phyloP scores from a whole-genome alignment of 768 basidiomycete genomes.

The Tulasnella sp. region DNA sequence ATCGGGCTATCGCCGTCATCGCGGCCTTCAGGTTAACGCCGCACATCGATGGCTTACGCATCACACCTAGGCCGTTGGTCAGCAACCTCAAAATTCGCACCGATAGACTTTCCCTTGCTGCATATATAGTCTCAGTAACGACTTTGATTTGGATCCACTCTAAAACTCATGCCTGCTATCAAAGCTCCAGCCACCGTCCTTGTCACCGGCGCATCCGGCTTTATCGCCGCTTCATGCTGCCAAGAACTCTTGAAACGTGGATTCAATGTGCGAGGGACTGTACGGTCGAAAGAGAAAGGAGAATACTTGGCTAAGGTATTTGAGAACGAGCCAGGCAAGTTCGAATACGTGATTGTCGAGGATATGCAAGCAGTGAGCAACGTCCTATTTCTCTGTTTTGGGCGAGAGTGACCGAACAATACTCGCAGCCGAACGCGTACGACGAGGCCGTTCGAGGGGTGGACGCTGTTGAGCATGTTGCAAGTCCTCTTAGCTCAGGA shows the following conservation, averaged over 20 bases:
- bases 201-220: slow-evolving; percentile 51
- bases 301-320: slow-evolving; percentile 32
- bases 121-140: too few relatives aligned
- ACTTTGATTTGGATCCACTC: not conserved
- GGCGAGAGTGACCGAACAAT: not conserved
- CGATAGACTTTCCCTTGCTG: too few relatives aligned
- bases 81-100: too few relatives aligned
- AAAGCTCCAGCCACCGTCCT: slow-evolving; percentile 34
- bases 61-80: too few relatives aligned
- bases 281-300: slow-evolving; percentile 33
- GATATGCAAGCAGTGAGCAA: slow-evolving; percentile 30
- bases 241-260: too few relatives aligned
- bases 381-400: slow-evolving; percentile 5
- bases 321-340: slow-evolving; percentile 23
- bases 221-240: slow-evolving; percentile 46
- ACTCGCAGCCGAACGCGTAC: slow-evolving; percentile 41
- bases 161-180: slow-evolving; percentile 29
- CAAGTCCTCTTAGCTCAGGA: slow-evolving; percentile 47
- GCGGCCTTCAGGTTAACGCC: too few relatives aligned
- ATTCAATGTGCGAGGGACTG: slow-evolving; percentile 35
- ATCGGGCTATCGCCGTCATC: too few relatives aligned
- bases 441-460: slow-evolving; percentile 71
- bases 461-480: slow-evolving; percentile 59
- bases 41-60: too few relatives aligned
- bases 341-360: slow-evolving; percentile 33